Evolutionary conservation across 768 basidiomycete species (phyloP), one percentile per base, ranked within the genome.

Genomic region (Tephrocybe sp.): DNA sequence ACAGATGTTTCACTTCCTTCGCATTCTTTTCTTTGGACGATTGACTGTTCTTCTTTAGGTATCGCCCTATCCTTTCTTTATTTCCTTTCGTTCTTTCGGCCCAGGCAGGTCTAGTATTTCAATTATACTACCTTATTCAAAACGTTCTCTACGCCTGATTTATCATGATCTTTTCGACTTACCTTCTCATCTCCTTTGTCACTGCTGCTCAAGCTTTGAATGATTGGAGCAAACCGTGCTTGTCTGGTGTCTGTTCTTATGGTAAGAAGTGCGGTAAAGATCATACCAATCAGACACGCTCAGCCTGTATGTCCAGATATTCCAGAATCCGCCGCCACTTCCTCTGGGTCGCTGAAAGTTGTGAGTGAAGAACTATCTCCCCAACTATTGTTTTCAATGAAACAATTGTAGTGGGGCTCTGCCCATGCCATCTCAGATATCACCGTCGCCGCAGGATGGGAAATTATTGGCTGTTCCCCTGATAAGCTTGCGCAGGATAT

Each of bases 401-500:
- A 30, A 5, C 28, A 15, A 21, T 25, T 32, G 2, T 32, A 75
- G 76, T 76, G 71, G 73, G 73, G 73, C 4, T 50, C 69, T 8
- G 30, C 58, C 1, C 59, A 57, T 33, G 63, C 73, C 9, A 76
- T 76, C 18, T 68, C 73, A 7, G 75, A 77, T 50, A 70, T 77
- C 33, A 75, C 76, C 2, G 53, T 68, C n/a, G 76, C 77, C 4
- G 79, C 74, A 17, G 81, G 80, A 21, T 83, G 79, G 79, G 66
- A 70, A 24, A 78, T 81, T 36, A 56, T 80, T 18, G 71, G 67
- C 32, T 83, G 81, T 58, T 65, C 70, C 26, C 61, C 73, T 3
- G 68, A 73, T 50, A 54, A 63, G 0, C 51, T 71, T 10, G 58
- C 68, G 23, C 79, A 80, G 54, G 74, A 78, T 36, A 73, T 80